Conservation (phyloP, 177 flowering plant species). For the Telopea speciosissima region DNA sequence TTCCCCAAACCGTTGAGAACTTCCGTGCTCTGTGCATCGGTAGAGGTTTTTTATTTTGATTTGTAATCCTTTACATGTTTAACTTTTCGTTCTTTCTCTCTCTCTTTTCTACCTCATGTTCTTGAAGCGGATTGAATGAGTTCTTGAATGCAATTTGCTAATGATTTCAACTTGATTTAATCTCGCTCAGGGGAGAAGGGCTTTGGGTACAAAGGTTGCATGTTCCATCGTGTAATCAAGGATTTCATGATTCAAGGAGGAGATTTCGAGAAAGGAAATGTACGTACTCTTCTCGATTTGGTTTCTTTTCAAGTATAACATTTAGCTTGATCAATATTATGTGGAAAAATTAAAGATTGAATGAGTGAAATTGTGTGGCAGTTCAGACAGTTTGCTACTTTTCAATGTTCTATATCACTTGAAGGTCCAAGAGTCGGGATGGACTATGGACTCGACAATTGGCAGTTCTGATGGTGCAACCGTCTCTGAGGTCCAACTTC, state of each 20-base stretch:
- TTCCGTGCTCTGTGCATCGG: constrained; percentile 98
- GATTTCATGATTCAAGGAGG: constrained; percentile 99
- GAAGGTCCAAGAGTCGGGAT: too few relatives aligned
- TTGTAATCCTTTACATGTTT: neutral
- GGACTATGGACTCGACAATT: too few relatives aligned
- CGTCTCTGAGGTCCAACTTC: too few relatives aligned
- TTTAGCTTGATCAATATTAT: too few relatives aligned
- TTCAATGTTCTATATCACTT: too few relatives aligned
- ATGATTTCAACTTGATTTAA: neutral
- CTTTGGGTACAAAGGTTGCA: constrained; percentile 81
- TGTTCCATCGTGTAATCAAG: constrained; percentile 91
- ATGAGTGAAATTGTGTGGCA: too few relatives aligned
- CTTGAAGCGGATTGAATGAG: neutral
- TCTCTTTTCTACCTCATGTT: neutral
- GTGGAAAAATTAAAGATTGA: too few relatives aligned
- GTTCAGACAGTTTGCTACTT: too few relatives aligned
- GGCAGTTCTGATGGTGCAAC: too few relatives aligned
- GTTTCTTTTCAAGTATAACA: too few relatives aligned
- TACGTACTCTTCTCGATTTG: constrained; percentile 28
- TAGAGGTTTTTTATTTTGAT: constrained; percentile 10
- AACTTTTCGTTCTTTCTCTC: neutral
- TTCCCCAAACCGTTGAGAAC: constrained; percentile 91
- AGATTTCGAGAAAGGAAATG: constrained; percentile 97
- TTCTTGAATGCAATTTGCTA: constrained; percentile 4
- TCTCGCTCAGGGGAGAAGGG: constrained; percentile 79